Base-by-base conservation (phyloP, 2,329 filamentous ascomycete genomes). In the Phyllosticta citrichinensis region DNA sequence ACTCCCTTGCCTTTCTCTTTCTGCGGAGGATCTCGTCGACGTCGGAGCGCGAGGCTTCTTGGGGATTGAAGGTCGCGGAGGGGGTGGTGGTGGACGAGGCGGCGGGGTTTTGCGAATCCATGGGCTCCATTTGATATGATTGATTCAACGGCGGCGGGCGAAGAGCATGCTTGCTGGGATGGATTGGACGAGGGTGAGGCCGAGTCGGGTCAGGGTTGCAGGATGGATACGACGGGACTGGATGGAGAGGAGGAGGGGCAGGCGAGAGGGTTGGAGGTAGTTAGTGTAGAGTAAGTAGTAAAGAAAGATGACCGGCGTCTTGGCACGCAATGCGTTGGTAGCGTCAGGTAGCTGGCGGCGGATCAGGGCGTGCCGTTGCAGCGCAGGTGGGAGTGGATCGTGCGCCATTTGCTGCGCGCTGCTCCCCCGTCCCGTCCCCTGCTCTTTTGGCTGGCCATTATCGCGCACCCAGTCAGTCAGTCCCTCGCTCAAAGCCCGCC, bases 1-100 rank as follows among this genome's bases (percentile, higher is more conserved):
- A 79, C 69, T 80, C 78, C 30, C 78, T 70, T 54, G 77, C 77
- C 65, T 80, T 80, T 54, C 78, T 71, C 69, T 80, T 80, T 66
- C 77, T 71, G 22, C 77, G 71, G 66, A 80, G 65, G 50, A 79
- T 78, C 65, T 79, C 77, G 68, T 80, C 77, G 61, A 80, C 77
- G 59, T 79, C 77, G 57, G 73, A 69, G 58, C 76, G 74, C 53
- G 76, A 76, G 60, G 71, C 66, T 53, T 73, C 70, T 20, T 33
- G 51, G 17, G 60, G 55, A 25, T 56, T 56, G 60, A 62, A 57
- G 60, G 30, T 24, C 20, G 59, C 27, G 47, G 55, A 6, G 27
- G 59, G 17, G 50, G 54, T 25, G 52, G 58, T 60, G 59, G 19
- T 57, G 17, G 59, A 22, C 22, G 59, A 24, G 59, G 59, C 56